phyloP scores from a whole-genome alignment of 140 eudicot genomes.

The Cichorium intybus region DNA sequence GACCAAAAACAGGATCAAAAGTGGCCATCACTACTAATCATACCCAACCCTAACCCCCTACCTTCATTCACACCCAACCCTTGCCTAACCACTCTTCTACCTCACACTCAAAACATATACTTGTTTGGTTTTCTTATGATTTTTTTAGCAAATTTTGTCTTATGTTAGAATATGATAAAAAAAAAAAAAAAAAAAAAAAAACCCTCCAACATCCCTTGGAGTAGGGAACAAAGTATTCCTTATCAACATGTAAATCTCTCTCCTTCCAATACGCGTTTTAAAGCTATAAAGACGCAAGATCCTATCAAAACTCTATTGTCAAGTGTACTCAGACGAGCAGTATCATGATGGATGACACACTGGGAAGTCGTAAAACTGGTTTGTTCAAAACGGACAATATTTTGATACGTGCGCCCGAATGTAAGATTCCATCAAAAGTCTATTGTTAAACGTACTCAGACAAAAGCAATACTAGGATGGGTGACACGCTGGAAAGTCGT shows the following conservation, averaged over 20 bases:
- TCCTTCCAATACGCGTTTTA: not conserved
- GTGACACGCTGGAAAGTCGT: no score
- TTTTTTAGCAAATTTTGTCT: not conserved
- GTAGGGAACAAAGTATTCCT: not conserved
- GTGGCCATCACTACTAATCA: conserved; percentile 35
- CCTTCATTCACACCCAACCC: conserved; percentile 40
- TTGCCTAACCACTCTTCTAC: conserved; percentile 29
- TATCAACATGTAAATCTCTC: not conserved
- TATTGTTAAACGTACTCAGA: no score
- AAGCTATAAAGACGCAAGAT: no score
- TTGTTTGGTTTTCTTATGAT: not conserved
- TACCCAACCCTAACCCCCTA: conserved; percentile 29
- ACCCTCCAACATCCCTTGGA: no score
- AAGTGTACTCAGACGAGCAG: not conserved
- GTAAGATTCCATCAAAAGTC: no score
- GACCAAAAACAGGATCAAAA: conserved; percentile 40
- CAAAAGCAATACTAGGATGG: no score
- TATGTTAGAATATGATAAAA: no score
- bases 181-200: no score
- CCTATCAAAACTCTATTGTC: not conserved
- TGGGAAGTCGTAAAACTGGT: no score
- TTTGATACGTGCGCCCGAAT: no score
- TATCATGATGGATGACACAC: no score
- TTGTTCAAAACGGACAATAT: no score
- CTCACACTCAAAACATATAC: not conserved